Evolutionary conservation across 2,329 filamentous ascomycete species (phyloP).

Genomic region (Xylariaceae sp.): DNA sequence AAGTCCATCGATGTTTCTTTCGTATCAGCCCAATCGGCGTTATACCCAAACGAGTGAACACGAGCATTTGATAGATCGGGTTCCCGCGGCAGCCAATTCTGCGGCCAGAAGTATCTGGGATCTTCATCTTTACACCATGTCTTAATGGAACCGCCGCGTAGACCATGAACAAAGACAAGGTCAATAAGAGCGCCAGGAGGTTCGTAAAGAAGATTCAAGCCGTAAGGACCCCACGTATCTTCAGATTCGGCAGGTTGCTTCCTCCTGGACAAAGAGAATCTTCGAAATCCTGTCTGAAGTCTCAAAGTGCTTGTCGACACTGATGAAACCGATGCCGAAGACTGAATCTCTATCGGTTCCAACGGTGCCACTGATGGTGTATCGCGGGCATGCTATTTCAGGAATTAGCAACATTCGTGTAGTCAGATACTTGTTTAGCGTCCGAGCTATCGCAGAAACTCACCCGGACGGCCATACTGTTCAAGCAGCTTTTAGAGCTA

Average conservation of each 20-base stretch:
- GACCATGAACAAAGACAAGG: slow-evolving; percentile 40
- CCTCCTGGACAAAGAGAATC: not conserved
- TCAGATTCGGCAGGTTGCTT: slow-evolving; percentile 22
- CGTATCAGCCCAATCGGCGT: slow-evolving; percentile 26
- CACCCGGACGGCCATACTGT: too few species aligned
- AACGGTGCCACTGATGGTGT: too few species aligned
- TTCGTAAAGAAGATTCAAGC: slow-evolving; percentile 25
- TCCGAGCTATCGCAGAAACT: too few species aligned
- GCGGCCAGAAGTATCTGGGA: slow-evolving; percentile 36
- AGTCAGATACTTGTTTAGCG: too few species aligned
- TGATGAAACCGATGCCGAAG: too few species aligned
- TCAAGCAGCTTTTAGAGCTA: too few species aligned
- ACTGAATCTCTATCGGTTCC: too few species aligned
- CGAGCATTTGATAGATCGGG: slow-evolving; percentile 24
- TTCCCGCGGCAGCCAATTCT: slow-evolving; percentile 36
- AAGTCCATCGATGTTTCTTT: slow-evolving; percentile 23
- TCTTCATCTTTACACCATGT: slow-evolving; percentile 38
- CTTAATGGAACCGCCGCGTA: slow-evolving; percentile 37
- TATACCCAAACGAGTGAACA: slow-evolving; percentile 32
- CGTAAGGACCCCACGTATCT: slow-evolving; percentile 19
- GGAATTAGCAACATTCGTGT: too few species aligned
- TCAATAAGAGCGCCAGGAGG: slow-evolving; percentile 33
- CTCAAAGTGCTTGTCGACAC: not conserved
- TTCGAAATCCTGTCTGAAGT: not conserved
- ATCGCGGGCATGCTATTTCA: too few species aligned